These are phyloP conservation scores for Biancaea sappan DNA, from an alignment of 306 rosid genomes.

Conservation along the genomic window DNA sequence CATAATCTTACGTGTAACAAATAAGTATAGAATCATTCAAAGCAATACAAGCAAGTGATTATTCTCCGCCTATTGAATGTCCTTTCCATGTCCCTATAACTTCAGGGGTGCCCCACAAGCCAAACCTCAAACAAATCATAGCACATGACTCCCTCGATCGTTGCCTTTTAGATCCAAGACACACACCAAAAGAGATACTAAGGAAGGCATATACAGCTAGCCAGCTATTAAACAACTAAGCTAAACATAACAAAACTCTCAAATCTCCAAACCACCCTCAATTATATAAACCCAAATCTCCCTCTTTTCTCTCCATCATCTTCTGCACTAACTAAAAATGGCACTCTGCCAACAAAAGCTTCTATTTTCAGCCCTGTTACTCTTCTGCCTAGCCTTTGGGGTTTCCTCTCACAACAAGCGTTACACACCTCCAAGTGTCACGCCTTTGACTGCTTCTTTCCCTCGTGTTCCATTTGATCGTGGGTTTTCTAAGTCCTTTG, in stretches of 20 bases:
- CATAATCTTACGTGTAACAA: too few species aligned
- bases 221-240: conserved; percentile 94
- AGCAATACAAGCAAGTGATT: conserved; percentile 27
- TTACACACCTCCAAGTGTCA: conserved; percentile 64
- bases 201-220: background rate
- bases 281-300: conserved; percentile 38
- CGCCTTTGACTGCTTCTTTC: conserved; percentile 65
- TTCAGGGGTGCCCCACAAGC: conserved; percentile 54
- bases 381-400: conserved; percentile 42
- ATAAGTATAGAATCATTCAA: too few species aligned
- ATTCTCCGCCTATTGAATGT: conserved; percentile 33
- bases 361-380: conserved; percentile 37
- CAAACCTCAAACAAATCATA: conserved; percentile 51
- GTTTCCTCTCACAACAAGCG: conserved; percentile 56
- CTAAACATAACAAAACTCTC: conserved; percentile 41
- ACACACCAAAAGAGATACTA: conserved; percentile 35
- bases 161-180: conserved; percentile 46
- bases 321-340: conserved; percentile 50
- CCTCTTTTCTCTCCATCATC: conserved; percentile 25
- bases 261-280: conserved; percentile 30
- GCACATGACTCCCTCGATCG: conserved; percentile 48
- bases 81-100: conserved; percentile 33
- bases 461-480: conserved; percentile 58
- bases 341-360: conserved; percentile 45
- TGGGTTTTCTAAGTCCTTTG: conserved; percentile 60